Percentiles rank a stretch among this genome's conserved stretches.
Evolutionary conservation across 208 protist genomes (phyloP).

Genomic region (Acanthamoeba royreba): DNA sequence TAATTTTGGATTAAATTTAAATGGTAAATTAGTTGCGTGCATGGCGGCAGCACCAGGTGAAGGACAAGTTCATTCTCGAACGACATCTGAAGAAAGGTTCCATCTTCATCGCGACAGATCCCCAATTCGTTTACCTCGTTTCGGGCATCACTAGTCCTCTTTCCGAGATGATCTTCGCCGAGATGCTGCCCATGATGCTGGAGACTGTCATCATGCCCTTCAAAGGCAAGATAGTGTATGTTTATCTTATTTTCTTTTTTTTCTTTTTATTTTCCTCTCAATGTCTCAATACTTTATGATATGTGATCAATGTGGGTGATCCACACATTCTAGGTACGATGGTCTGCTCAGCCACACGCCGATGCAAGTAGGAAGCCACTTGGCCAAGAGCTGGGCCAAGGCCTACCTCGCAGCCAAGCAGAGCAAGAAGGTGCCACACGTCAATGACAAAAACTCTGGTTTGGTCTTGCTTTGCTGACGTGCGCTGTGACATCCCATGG

Average conservation of each 20-base stretch:
- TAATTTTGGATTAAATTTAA: not conserved
- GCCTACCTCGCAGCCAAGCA: not conserved
- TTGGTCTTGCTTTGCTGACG: not conserved
- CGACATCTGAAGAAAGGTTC: not conserved
- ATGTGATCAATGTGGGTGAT: too few relatives aligned
- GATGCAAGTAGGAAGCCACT: not conserved
- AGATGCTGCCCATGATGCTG: not conserved
- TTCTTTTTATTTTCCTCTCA: not conserved
- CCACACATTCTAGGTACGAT: too few relatives aligned
- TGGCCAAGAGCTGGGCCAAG: not conserved
- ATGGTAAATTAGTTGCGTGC: not conserved
- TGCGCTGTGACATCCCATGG: not conserved
- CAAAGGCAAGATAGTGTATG: not conserved
- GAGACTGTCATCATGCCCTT: conserved; percentile 23
- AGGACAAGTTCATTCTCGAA: not conserved
- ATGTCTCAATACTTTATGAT: too few relatives aligned
- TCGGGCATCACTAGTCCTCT: not conserved
- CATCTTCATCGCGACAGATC: not conserved
- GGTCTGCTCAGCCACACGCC: not conserved
- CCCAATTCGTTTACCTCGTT: not conserved
- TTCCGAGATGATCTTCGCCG: not conserved
- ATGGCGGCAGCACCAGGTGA: not conserved
- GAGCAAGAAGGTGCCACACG: conserved; percentile 7
- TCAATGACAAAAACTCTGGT: too few relatives aligned
- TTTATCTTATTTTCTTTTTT: not conserved